These are phyloP conservation scores for Saccharomycopsis oosterbeekiorum DNA, from an alignment of 805 yeast genomes.

Conservation along the genomic window DNA sequence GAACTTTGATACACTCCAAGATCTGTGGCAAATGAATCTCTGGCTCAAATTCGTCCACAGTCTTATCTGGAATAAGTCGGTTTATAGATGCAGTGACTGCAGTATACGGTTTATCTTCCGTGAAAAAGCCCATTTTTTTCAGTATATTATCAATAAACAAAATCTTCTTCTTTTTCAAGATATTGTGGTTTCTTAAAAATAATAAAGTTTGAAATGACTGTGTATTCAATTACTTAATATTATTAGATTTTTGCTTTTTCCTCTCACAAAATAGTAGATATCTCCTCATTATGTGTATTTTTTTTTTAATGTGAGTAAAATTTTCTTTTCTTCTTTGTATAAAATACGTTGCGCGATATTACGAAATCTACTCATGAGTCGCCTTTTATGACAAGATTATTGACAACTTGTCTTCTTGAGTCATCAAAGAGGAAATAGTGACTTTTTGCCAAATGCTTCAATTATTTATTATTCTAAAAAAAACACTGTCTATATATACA, in stretches of 20 bases:
- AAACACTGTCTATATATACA: too few species aligned
- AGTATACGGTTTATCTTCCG: slow-evolving; percentile 30
- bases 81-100: slow-evolving; percentile 37
- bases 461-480: too few species aligned
- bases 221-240: background rate
- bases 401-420: background rate
- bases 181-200: too few species aligned
- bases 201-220: too few species aligned
- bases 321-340: background rate
- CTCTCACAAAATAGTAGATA: background rate
- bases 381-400: background rate
- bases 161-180: background rate
- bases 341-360: background rate
- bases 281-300: background rate
- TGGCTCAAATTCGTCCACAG: slow-evolving; percentile 17
- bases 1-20: slow-evolving; percentile 15
- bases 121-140: slow-evolving; percentile 18
- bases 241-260: background rate
- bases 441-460: too few species aligned
- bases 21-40: slow-evolving; percentile 17
- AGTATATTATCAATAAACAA: background rate
- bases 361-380: background rate
- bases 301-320: background rate
- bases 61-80: slow-evolving; percentile 25
- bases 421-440: background rate